Evolutionary conservation across 2,329 filamentous ascomycete genomes (phyloP).

Genomic region (Ophiosphaerella herpotricha): DNA sequence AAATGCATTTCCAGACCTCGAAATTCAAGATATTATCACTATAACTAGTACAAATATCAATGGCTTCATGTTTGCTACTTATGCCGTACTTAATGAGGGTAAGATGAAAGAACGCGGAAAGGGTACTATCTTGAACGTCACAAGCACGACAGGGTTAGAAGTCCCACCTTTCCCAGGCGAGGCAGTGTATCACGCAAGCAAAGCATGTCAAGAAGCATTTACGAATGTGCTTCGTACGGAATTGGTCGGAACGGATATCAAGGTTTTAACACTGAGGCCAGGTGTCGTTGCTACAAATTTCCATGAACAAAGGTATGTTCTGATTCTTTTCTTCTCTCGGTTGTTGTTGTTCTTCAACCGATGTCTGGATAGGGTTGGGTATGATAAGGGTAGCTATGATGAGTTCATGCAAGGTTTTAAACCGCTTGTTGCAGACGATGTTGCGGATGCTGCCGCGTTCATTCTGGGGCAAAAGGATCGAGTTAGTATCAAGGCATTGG

Average conservation of each 20-base stretch:
- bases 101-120: slow-evolving; percentile 47
- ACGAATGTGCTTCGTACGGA: slow-evolving; percentile 57
- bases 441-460: slow-evolving; percentile 50
- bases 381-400: slow-evolving; percentile 50
- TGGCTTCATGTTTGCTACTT: slow-evolving; percentile 53
- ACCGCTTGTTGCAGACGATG: slow-evolving; percentile 50
- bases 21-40: slow-evolving; percentile 48
- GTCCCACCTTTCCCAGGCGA: slow-evolving; percentile 56
- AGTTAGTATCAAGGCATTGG: slow-evolving; percentile 53
- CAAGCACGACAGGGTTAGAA: slow-evolving; percentile 54
- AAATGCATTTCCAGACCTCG: slow-evolving; percentile 48
- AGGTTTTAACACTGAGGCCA: slow-evolving; percentile 53
- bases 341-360: no score
- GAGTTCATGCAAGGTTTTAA: slow-evolving; percentile 54
- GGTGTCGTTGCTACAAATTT: slow-evolving; percentile 57
- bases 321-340: neutral
- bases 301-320: slow-evolving; percentile 46
- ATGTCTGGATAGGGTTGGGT: slow-evolving; percentile 36
- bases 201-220: slow-evolving; percentile 56
- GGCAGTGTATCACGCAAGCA: slow-evolving; percentile 55
- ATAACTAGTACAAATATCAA: slow-evolving; percentile 57
- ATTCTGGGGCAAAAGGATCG: slow-evolving; percentile 50
- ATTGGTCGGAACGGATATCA: slow-evolving; percentile 52
- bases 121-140: slow-evolving; percentile 57
- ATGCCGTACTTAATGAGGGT: slow-evolving; percentile 51